Conservation (phyloP, 1,284 basidiomycete genomes). For the Tilletiopsis washingtonensis region DNA sequence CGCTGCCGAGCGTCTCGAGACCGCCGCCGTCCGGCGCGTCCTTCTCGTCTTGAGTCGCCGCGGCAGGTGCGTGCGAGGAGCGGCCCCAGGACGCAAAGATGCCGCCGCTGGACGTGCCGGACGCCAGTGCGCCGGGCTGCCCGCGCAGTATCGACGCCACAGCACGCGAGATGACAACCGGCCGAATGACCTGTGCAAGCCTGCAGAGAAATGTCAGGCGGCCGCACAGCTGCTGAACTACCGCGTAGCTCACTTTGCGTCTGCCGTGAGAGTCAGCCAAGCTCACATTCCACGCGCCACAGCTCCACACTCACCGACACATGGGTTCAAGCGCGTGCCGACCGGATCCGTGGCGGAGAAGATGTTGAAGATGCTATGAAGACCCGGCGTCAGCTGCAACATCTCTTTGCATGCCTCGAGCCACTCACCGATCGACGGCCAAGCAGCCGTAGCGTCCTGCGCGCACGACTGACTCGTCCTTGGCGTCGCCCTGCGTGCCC, state of each 20-base stretch:
- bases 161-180: neutral
- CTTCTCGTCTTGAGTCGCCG: neutral
- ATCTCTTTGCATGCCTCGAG: neutral
- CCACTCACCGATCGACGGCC: conserved; percentile 47
- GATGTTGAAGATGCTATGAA: conserved; percentile 51
- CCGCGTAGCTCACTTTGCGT: neutral
- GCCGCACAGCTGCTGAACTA: neutral
- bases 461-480: conserved; percentile 52
- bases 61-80: neutral
- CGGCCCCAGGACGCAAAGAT: neutral
- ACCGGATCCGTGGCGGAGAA: conserved; percentile 55
- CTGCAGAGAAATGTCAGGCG: too few species aligned
- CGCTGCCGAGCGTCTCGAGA: neutral
- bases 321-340: conserved; percentile 48
- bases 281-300: neutral
- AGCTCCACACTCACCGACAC: conserved; percentile 46
- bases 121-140: neutral
- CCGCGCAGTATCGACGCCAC: neutral
- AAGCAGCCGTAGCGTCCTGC: conserved; percentile 54
- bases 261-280: neutral
- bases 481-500: conserved; percentile 51
- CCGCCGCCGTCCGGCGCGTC: neutral
- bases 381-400: neutral
- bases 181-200: neutral
- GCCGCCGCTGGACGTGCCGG: neutral